Evolutionary conservation across 441 rosid genomes (phyloP), one percentile per base, ranked within the genome.

Genomic region (Corymbia citriodora): DNA sequence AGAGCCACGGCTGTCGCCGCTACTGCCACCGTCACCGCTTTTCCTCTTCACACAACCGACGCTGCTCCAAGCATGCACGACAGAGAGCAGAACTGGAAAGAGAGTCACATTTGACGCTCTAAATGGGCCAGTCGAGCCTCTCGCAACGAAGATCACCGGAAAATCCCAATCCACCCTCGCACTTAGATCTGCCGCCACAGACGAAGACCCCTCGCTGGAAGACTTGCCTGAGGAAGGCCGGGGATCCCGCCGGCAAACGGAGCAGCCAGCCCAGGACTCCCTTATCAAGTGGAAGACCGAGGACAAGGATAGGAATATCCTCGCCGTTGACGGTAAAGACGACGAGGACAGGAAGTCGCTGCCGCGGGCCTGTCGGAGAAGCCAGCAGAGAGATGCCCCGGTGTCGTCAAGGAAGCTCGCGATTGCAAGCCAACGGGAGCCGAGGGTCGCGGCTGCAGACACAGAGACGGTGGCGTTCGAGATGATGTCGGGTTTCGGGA

Each of bases 351-450:
- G 87, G 45, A 88, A 90, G 79, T 68, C 91, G 88, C 53, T 87
- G 70, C 92, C 87, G 72, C 90, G 65, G 65, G 92, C 74, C 52
- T 92, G 91, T 11, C 90, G 96, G 10, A 92, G 94, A 74, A 90
- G 93, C 87, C 91, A 92, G 74, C 91, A 92, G 90, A 94, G 90
- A 82, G 88, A 86, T 16, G 90, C 88, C 9, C 90, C 88, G 9
- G 90, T 96, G 4, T 97, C 99, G 40, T 98, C 96, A 48, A 94
- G 99, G 95, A 97, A 94, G 94, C 95, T 98, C 52, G 99, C 91
- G 99, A 92, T 89, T 97, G 92, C 99, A 40, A 95, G 93, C 90
- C 94, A 14, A 93, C 97, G 83, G 96, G 94, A 91, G 70, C 92
- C 29, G 92, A 83, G 88, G 92, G 92, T 72, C 91, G 90, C 79